These are phyloP conservation scores for Candida pini DNA, from an alignment of 805 yeast genomes.

Conservation along the genomic window DNA sequence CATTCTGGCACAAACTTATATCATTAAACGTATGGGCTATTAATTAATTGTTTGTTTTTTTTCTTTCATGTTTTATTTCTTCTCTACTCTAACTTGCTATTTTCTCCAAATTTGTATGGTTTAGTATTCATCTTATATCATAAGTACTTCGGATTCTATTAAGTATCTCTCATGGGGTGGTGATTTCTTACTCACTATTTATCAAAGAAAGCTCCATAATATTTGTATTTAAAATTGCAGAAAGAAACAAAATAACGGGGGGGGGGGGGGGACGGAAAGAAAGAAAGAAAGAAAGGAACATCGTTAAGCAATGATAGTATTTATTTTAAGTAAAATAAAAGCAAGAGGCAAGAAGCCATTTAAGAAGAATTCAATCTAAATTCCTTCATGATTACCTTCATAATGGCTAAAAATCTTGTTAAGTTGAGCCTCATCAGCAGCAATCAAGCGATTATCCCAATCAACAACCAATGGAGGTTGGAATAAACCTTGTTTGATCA, in stretches of 20 bases:
- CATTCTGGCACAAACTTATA: slow-evolving; percentile 84
- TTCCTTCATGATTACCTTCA: slow-evolving; percentile 17
- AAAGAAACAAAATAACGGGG: too few relatives aligned
- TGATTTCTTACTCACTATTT: too few relatives aligned
- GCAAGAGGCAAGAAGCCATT: too few relatives aligned
- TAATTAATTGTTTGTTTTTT: slow-evolving; percentile 14
- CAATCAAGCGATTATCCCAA: slow-evolving; percentile 54
- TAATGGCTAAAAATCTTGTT: slow-evolving; percentile 38
- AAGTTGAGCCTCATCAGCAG: slow-evolving; percentile 41
- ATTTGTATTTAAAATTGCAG: too few relatives aligned
- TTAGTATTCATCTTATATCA: slow-evolving; percentile 1
- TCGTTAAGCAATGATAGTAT: too few relatives aligned
- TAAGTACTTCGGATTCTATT: too few relatives aligned
- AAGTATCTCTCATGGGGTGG: too few relatives aligned
- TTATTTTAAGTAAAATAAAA: not conserved
- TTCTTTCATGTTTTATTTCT: slow-evolving; percentile 1
- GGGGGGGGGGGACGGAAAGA: too few relatives aligned
- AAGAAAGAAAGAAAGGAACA: too few relatives aligned
- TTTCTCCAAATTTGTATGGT: not conserved
- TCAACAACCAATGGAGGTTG: slow-evolving; percentile 51
- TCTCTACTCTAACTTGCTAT: not conserved
- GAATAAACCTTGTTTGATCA: slow-evolving; percentile 22
- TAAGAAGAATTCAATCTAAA: slow-evolving; percentile 1
- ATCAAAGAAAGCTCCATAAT: too few relatives aligned
- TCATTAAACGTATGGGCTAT: slow-evolving; percentile 82